Conservation (phyloP, 202 grass and related monocot genomes). For the Carex arenaria region DNA sequence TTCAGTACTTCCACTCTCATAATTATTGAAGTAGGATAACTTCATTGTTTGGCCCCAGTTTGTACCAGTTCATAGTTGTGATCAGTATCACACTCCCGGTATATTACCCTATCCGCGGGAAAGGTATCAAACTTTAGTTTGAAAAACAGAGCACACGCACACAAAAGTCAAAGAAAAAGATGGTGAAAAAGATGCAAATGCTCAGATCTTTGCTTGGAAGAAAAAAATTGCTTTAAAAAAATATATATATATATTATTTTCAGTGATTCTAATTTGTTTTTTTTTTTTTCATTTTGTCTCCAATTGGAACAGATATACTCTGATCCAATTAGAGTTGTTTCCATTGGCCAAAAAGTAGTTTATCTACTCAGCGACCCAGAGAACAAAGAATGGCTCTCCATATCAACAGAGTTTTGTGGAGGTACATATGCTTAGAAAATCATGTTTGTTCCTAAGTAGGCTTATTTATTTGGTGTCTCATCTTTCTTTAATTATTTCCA, state of each 20-base stretch:
- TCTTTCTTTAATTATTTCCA: background rate
- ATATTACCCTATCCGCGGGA: background rate
- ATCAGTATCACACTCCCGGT: background rate
- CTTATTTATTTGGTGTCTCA: background rate
- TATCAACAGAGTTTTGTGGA: constrained; percentile 95
- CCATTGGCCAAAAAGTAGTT: constrained; percentile 75
- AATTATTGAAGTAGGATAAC: background rate
- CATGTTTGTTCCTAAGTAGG: background rate
- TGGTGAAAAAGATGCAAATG: too few species aligned
- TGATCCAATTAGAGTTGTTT: constrained; percentile 92
- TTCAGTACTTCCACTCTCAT: background rate
- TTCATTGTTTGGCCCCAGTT: background rate
- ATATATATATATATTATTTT: background rate
- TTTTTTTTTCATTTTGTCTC: background rate
- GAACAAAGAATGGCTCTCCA: constrained; percentile 83
- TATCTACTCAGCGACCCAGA: constrained; percentile 73
- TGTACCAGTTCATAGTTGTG: background rate
- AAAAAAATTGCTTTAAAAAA: too few species aligned
- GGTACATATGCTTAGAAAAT: constrained; percentile 32
- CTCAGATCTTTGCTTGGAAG: too few species aligned
- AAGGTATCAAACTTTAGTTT: background rate
- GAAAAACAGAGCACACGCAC: background rate
- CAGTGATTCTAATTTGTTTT: background rate
- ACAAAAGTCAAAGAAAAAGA: background rate
- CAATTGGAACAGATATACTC: constrained; percentile 63